Evolutionary conservation across 2,329 filamentous ascomycete genomes (phyloP).

Genomic region (Aspergillus vadensis): DNA sequence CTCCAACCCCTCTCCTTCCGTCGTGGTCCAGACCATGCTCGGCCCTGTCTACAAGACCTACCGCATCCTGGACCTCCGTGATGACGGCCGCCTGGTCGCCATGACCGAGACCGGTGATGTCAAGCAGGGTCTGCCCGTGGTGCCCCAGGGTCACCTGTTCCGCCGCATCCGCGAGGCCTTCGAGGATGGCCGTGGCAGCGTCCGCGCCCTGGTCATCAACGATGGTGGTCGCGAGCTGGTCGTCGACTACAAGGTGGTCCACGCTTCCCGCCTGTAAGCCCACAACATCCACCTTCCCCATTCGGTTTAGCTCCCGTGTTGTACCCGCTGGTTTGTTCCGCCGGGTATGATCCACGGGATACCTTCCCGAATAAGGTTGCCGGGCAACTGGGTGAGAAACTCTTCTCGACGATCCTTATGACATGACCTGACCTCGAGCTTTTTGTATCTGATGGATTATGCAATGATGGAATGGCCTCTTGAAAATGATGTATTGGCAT

Average conservation of each 20-base stretch:
- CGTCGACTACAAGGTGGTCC: constrained; percentile 98
- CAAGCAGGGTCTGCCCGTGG: constrained; percentile 90
- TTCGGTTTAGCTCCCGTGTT: constrained; percentile 16
- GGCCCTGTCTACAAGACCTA: constrained; percentile 99
- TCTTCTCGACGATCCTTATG: constrained; percentile 23
- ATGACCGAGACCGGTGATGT: constrained; percentile 99
- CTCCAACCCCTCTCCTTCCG: constrained; percentile 93
- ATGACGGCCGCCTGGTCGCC: constrained; percentile 78
- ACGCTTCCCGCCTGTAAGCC: constrained; percentile 67
- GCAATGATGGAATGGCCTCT: constrained; percentile 21
- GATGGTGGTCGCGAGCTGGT: constrained; percentile 91
- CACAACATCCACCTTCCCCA: constrained; percentile 8
- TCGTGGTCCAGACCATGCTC: constrained; percentile 99
- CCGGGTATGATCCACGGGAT: constrained; percentile 5
- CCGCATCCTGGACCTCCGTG: constrained; percentile 95
- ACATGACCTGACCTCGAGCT: constrained; percentile 17
- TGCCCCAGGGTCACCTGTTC: constrained; percentile 92
- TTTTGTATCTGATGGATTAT: constrained; percentile 23
- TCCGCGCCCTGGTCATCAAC: constrained; percentile 93
- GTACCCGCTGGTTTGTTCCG: not conserved
- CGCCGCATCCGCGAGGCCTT: constrained; percentile 79
- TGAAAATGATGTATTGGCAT: constrained; percentile 19
- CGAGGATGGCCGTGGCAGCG: constrained; percentile 86
- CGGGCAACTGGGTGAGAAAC: not conserved
- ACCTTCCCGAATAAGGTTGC: not conserved